phyloP scores from a whole-genome alignment of 495 filamentous ascomycete genomes.

The Amphirosellinia nigrospora region DNA sequence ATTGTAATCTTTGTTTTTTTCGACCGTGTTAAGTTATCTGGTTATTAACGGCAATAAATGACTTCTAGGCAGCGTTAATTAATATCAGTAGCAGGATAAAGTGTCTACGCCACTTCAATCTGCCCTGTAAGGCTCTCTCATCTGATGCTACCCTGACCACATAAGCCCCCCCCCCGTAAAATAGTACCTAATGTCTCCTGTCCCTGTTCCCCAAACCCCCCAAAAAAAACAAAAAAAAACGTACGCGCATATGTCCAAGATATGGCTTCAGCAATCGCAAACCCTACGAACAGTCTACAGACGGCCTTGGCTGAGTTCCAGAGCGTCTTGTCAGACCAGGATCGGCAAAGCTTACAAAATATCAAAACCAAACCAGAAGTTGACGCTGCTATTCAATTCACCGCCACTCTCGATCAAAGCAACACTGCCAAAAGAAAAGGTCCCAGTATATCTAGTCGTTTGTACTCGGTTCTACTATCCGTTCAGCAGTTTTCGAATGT shows the following conservation, averaged over 20 bases:
- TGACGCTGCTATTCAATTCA: conserved; percentile 2
- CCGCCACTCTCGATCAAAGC: neutral
- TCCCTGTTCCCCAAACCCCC: neutral
- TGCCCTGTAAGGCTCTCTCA: too few relatives aligned
- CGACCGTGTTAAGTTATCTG: too few relatives aligned
- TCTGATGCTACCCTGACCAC: too few relatives aligned
- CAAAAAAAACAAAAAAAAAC: too few relatives aligned
- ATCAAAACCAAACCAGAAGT: conserved; percentile 9
- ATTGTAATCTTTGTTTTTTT: too few relatives aligned
- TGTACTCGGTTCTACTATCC: neutral
- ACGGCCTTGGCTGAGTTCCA: neutral
- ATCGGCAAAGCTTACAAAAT: neutral
- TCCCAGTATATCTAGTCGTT: neutral
- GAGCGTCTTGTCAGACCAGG: neutral
- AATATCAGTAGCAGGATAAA: too few relatives aligned
- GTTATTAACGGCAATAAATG: too few relatives aligned
- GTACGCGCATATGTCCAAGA: neutral
- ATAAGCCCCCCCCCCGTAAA: too few relatives aligned
- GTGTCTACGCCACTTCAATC: neutral
- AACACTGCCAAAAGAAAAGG: conserved; percentile 1
- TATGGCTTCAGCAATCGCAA: neutral
- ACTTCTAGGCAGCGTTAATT: too few relatives aligned
- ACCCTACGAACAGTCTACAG: neutral
- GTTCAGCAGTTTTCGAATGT: neutral
- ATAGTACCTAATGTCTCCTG: too few relatives aligned